A percentile compares a stretch with the other conserved stretches of the same genome.
Evolutionary conservation across 2,329 filamentous ascomycete genomes (phyloP).

Genomic region (Biscogniauxia mediterranea): DNA sequence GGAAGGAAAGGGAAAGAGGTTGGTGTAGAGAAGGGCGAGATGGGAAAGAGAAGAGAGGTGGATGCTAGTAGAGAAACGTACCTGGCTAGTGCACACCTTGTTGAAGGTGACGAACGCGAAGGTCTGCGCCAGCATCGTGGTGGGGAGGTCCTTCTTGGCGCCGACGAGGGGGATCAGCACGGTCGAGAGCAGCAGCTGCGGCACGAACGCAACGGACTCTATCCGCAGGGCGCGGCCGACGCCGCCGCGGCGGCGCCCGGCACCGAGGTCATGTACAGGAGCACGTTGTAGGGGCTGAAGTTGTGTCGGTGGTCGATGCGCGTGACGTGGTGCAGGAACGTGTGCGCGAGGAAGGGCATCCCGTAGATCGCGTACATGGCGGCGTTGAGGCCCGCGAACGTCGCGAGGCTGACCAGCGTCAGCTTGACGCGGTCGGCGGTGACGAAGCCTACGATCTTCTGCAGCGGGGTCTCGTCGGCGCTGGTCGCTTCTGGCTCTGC

Average conservation of each 20-base stretch:
- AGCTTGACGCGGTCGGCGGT: constrained; percentile 57
- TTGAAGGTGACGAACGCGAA: constrained; percentile 98
- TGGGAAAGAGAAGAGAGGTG: not conserved
- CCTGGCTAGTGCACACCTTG: constrained; percentile 98
- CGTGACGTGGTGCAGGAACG: constrained; percentile 87
- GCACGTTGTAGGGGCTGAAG: constrained; percentile 92
- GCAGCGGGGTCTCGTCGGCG: constrained; percentile 23
- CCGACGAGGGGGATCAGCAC: constrained; percentile 72
- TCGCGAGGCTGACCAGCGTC: constrained; percentile 62
- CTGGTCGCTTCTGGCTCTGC: not conserved
- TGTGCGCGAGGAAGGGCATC: constrained; percentile 79
- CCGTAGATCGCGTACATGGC: constrained; percentile 82
- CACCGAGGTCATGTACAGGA: constrained; percentile 72
- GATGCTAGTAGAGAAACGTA: constrained; percentile 40
- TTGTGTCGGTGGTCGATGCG: constrained; percentile 97
- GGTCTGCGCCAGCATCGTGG: constrained; percentile 89
- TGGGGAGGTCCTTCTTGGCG: constrained; percentile 77
- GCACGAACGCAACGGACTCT: constrained; percentile 83
- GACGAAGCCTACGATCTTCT: constrained; percentile 41
- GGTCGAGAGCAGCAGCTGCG: constrained; percentile 79
- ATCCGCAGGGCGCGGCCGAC: constrained; percentile 40
- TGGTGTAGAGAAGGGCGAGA: not conserved
- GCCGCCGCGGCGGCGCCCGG: too few species aligned
- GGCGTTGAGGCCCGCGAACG: constrained; percentile 72
- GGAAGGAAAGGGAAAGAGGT: not conserved